Conservation (phyloP, 1,139 yeast genomes). For the Saccharomyces hybrid region DNA sequence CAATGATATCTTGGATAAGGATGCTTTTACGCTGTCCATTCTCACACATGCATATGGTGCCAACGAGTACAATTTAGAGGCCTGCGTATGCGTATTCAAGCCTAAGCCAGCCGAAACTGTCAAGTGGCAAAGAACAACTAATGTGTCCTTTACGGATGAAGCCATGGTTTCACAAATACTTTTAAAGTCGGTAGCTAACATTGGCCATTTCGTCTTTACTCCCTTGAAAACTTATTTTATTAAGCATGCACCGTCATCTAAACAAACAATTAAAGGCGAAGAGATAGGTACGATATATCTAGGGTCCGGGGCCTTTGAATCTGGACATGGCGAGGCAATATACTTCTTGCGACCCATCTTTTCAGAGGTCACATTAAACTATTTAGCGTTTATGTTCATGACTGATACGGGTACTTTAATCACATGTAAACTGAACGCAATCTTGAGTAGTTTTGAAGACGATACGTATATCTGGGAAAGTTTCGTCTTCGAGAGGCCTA, state of each 20-base stretch:
- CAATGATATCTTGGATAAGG: not conserved
- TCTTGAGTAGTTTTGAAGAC: not conserved
- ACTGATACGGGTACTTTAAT: not conserved
- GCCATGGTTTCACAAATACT: not conserved
- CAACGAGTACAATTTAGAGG: not conserved
- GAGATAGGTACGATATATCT: not conserved
- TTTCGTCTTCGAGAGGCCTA: not conserved
- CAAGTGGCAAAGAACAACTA: not conserved
- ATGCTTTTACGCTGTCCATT: not conserved
- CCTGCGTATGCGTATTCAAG: not conserved
- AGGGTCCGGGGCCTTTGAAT: not conserved
- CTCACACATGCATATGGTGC: not conserved
- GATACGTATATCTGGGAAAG: slow-evolving; percentile 1
- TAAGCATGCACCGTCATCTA: slow-evolving; percentile 12
- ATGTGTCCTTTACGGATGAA: not conserved
- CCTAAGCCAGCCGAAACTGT: not conserved
- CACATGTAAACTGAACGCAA: not conserved
- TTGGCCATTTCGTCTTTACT: slow-evolving; percentile 16
- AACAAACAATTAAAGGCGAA: slow-evolving; percentile 9
- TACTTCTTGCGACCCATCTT: not conserved
- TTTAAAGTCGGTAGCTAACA: slow-evolving; percentile 11
- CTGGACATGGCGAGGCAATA: not conserved
- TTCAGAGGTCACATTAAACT: not conserved
- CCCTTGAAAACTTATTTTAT: slow-evolving; percentile 9
- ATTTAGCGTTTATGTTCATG: not conserved